Evolutionary conservation across 1,284 basidiomycete genomes (phyloP), one percentile per base, ranked within the genome.

Genomic region (Tausonia pullulans): DNA sequence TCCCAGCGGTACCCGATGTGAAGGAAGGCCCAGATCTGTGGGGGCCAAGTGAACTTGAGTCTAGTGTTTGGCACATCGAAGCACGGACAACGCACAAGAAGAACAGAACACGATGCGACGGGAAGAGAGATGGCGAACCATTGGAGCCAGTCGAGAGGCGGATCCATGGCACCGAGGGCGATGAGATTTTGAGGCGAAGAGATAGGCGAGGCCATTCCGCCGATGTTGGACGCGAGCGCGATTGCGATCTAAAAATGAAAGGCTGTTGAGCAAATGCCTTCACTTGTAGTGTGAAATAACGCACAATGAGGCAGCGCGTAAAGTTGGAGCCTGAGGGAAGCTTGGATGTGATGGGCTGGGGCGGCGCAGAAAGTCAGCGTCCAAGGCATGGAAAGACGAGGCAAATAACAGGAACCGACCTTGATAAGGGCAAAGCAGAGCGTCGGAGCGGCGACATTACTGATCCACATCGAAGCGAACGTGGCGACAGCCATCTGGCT

Each of bases 401-500:
- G 43, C 46, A 40, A 40, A 44, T 55, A 45, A 57, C 45, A 52
- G 13, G 46, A 27, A 60, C 83, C 63, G 74, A 91, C 90, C 72
- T 87, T 86, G 74, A 98, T 94, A 66, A 98, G 81, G n/a, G 93
- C 93, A 75, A 97, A 98, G 79, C 94, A 97, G 11, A 98, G 80
- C 1, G 95, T 97, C 11, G 96, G 96, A 6, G 95, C 95, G 0
- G 95, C 95, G 13, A 98, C 95, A 73, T 99, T 98, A 74, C 88
- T 91, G 72, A 98, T 98, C 96, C 94, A 98, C 96, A 98, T 99
- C 74, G 89, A 92, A 2, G 95, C 93, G 74, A 98, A 98, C 73
- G 94, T 97, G 0, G 94, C 89, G 4, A 98, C 94, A 51, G 81
- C 84, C 96, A 98, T 98, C 76, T 98, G 91, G 0, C 92, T 88